These are phyloP conservation scores for Aschersonia sp. DNA, from an alignment of 2,329 filamentous ascomycete species.

Conservation along the genomic window DNA sequence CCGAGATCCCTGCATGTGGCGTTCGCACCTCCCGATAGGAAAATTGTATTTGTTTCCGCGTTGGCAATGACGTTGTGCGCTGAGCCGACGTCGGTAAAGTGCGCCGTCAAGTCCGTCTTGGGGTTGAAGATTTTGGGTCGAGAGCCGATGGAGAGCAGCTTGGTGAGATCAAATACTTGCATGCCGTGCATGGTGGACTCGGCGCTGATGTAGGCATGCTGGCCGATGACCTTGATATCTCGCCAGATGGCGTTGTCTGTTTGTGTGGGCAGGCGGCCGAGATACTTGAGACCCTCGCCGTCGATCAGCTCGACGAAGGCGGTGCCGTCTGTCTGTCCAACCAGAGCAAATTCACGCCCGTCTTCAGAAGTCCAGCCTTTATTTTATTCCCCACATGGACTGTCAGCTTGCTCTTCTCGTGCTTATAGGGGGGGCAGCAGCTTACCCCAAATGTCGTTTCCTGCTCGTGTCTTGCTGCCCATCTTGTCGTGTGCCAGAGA, in stretches of 20 bases:
- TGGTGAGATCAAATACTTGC: conserved; percentile 50
- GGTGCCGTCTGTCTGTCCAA: conserved; percentile 33
- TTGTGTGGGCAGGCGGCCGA: conserved; percentile 30
- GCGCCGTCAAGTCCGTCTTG: conserved; percentile 17
- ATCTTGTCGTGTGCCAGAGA: conserved; percentile 23
- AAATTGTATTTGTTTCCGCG: conserved; percentile 22
- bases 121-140: conserved; percentile 14
- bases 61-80: conserved; percentile 31
- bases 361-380: conserved; percentile 28
- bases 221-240: conserved; percentile 24
- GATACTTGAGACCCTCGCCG: conserved; percentile 27
- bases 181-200: conserved; percentile 37
- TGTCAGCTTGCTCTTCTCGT: not conserved
- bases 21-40: conserved; percentile 24
- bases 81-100: conserved; percentile 20
- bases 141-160: conserved; percentile 25
- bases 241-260: conserved; percentile 21
- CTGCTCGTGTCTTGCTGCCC: conserved; percentile 19
- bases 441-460: conserved; percentile 21
- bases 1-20: conserved; percentile 18
- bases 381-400: not conserved
- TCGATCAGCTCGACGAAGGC: conserved; percentile 32
- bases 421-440: not conserved
- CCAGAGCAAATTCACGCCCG: conserved; percentile 32
- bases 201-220: conserved; percentile 23